These are phyloP conservation scores for Scytalidium sp. DNA, from an alignment of 2,329 filamentous ascomycete species.

Conservation along the genomic window DNA sequence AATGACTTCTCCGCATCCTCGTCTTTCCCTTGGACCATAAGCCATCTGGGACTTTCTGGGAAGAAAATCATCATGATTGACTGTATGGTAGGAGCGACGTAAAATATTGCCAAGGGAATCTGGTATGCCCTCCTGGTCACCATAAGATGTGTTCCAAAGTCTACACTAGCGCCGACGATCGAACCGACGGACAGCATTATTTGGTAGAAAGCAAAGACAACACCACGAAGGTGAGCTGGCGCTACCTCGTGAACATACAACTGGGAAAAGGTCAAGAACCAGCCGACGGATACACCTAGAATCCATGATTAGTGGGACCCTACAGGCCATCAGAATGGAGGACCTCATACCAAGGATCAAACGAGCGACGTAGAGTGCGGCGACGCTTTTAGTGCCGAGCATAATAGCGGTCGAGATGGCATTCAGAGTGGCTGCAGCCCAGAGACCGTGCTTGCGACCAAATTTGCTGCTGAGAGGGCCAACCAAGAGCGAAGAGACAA, in stretches of 20 bases:
- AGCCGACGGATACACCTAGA: slow-evolving; percentile 36
- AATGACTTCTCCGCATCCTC: slow-evolving; percentile 53
- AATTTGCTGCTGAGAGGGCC: slow-evolving; percentile 45
- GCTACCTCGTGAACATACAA: slow-evolving; percentile 47
- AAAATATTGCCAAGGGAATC: slow-evolving; percentile 43
- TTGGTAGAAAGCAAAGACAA: slow-evolving; percentile 45
- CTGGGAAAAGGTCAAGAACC: slow-evolving; percentile 44
- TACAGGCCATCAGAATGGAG: background rate
- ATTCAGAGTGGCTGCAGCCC: slow-evolving; percentile 43
- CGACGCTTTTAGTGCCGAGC: slow-evolving; percentile 35
- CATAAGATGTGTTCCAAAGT: slow-evolving; percentile 37
- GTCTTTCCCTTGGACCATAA: slow-evolving; percentile 50
- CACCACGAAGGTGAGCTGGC: slow-evolving; percentile 44
- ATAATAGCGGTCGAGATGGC: slow-evolving; percentile 41
- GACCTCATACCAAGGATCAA: slow-evolving; percentile 32
- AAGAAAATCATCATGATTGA: slow-evolving; percentile 44
- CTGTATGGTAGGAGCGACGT: slow-evolving; percentile 44
- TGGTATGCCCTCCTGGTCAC: slow-evolving; percentile 39
- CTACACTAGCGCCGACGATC: slow-evolving; percentile 41
- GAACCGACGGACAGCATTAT: slow-evolving; percentile 46
- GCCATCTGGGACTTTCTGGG: slow-evolving; percentile 55
- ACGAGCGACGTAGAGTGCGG: slow-evolving; percentile 41
- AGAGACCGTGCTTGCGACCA: slow-evolving; percentile 42
- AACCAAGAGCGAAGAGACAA: slow-evolving; percentile 44
- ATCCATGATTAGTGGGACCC: background rate